Conservation (phyloP, 1,284 basidiomycete species). For the Melampsora americana region DNA sequence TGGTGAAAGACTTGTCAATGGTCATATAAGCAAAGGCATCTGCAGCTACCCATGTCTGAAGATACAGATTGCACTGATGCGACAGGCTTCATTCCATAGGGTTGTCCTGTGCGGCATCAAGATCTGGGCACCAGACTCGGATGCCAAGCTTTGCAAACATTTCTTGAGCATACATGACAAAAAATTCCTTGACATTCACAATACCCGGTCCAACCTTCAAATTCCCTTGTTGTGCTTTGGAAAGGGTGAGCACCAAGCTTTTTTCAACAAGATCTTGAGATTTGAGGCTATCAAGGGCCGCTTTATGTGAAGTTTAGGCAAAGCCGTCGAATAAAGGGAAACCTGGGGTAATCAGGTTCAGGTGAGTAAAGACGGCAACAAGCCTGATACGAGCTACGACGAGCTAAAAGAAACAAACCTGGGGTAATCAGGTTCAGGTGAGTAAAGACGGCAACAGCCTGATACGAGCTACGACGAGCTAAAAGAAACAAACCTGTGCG, state of each 20-base stretch:
- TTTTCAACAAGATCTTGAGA: background rate
- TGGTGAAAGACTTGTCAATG: background rate
- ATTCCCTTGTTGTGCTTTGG: background rate
- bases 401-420: too few relatives aligned
- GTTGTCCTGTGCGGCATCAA: background rate
- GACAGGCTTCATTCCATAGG: constrained; percentile 13
- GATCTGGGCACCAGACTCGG: background rate
- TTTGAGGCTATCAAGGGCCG: background rate
- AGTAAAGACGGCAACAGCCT: too few relatives aligned
- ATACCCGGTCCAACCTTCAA: background rate
- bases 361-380: too few relatives aligned
- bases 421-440: too few relatives aligned
- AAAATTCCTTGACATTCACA: constrained; percentile 9
- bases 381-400: too few relatives aligned
- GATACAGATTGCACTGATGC: constrained; percentile 1
- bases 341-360: too few relatives aligned
- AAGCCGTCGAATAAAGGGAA: too few relatives aligned
- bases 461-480: too few relatives aligned
- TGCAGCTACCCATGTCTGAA: constrained; percentile 9
- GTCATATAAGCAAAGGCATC: constrained; percentile 10
- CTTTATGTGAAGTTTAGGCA: too few relatives aligned
- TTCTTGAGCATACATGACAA: background rate
- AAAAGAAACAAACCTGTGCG: too few relatives aligned
- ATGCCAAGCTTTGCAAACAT: constrained; percentile 11
- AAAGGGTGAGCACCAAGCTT: background rate